Conservation (phyloP, 164 flowering plant genomes). For the Liriodendron chinense region DNA sequence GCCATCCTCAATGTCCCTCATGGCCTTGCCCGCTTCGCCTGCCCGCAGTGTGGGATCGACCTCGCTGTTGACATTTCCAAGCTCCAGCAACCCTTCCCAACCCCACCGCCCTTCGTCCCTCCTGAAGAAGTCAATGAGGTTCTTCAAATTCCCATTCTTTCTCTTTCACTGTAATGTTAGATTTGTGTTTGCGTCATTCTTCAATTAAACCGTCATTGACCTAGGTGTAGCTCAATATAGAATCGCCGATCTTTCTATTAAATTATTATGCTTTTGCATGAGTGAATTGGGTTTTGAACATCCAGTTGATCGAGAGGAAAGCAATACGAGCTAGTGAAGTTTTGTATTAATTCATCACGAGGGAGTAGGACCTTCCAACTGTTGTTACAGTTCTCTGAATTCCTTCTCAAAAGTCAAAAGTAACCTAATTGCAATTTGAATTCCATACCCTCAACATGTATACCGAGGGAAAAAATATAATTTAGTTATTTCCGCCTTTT, state of each 20-base stretch:
- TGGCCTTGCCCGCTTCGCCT: constrained; percentile 70
- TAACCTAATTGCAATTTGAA: no score
- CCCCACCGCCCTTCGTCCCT: constrained; percentile 6
- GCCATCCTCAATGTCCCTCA: constrained; percentile 94
- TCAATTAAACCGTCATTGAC: background rate
- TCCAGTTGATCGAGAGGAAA: no score
- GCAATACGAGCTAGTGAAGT: no score
- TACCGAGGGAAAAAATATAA: no score
- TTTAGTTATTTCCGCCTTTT: no score
- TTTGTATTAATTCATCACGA: no score
- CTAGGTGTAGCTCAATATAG: background rate
- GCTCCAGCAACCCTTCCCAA: constrained; percentile 37
- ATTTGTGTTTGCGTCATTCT: background rate
- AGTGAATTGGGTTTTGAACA: background rate
- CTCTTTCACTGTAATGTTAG: background rate
- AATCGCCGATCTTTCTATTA: background rate
- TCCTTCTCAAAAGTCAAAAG: no score
- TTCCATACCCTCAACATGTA: no score
- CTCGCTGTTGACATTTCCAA: constrained; percentile 68
- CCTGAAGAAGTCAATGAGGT: constrained; percentile 90
- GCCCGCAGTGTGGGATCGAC: constrained; percentile 80
- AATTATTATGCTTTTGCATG: no score
- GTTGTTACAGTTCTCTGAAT: no score
- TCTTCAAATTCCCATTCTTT: background rate
- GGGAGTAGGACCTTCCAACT: no score